Evolutionary conservation across 306 rosid genomes (phyloP).

Genomic region (Cyclanthera cordifolia): DNA sequence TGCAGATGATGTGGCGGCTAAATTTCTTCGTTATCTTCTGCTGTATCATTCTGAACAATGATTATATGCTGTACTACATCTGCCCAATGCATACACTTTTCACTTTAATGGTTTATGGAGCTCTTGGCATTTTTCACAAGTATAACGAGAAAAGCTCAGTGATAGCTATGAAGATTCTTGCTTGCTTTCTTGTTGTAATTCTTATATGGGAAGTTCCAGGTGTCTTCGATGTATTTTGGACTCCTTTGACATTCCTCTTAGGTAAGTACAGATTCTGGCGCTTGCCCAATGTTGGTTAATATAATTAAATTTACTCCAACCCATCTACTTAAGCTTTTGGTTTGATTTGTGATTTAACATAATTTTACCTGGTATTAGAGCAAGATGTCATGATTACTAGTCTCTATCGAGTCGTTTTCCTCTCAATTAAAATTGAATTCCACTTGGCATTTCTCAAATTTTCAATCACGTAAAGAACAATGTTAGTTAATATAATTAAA

Average conservation of each 20-base stretch:
- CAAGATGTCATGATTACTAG: too few relatives aligned
- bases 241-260: conserved; percentile 61
- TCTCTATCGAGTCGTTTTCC: too few relatives aligned
- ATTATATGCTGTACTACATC: conserved; percentile 90
- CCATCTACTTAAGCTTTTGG: too few relatives aligned
- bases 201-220: conserved; percentile 96
- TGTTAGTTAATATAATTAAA: too few relatives aligned
- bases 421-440: too few relatives aligned
- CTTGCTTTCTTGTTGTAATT: conserved; percentile 86
- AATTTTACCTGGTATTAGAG: too few relatives aligned
- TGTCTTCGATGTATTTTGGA: conserved; percentile 61
- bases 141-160: conserved; percentile 72
- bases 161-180: conserved; percentile 64
- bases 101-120: conserved; percentile 97
- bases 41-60: conserved; percentile 83
- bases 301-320: too few relatives aligned
- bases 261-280: conserved; percentile 30
- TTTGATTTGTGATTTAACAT: too few relatives aligned
- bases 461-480: too few relatives aligned
- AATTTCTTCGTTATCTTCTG: conserved; percentile 83
- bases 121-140: conserved; percentile 76
- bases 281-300: too few relatives aligned
- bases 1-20: conserved; percentile 99
- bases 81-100: conserved; percentile 99
- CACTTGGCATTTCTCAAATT: too few relatives aligned